phyloP scores from a whole-genome alignment of 2,329 filamentous ascomycete species.

The Capronia coronata region DNA sequence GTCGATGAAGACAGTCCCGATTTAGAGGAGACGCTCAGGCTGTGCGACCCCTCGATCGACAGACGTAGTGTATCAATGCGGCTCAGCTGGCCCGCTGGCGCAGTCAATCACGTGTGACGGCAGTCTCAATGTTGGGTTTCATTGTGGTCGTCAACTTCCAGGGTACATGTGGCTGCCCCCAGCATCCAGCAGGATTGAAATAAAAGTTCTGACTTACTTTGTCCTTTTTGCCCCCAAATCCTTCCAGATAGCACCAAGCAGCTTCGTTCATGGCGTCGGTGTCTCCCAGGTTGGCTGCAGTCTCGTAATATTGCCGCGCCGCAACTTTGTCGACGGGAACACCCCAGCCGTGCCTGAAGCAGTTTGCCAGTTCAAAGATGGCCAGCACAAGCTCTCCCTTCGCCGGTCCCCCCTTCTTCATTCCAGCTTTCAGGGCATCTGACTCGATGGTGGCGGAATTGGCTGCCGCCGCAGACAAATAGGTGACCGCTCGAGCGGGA shows the following conservation, averaged over 20 bases:
- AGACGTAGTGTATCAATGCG: conserved; percentile 10
- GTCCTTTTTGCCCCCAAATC: conserved; percentile 96
- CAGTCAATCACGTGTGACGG: conserved; percentile 18
- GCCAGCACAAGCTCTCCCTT: conserved; percentile 95
- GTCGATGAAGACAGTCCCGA: neutral
- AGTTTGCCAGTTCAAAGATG: conserved; percentile 75
- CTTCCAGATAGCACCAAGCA: conserved; percentile 91
- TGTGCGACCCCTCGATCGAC: conserved; percentile 3
- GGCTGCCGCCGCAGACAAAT: conserved; percentile 79
- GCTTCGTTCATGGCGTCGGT: conserved; percentile 94
- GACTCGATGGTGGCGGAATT: conserved; percentile 85
- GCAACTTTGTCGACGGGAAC: conserved; percentile 78
- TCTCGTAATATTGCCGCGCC: conserved; percentile 90
- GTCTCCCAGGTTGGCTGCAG: conserved; percentile 91
- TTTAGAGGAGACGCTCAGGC: neutral
- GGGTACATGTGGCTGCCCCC: neutral
- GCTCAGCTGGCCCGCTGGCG: conserved; percentile 17
- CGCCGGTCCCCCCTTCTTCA: conserved; percentile 87
- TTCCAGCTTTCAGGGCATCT: conserved; percentile 73
- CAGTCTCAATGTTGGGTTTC: too few species aligned
- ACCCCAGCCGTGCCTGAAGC: conserved; percentile 91
- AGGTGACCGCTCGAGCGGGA: conserved; percentile 66
- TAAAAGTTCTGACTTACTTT: conserved; percentile 60
- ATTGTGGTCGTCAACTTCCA: too few species aligned
- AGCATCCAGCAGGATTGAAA: conserved; percentile 3